Evolutionary conservation across 2,329 filamentous ascomycete species (phyloP), one percentile per base, ranked within the genome.

Genomic region (Fusarium camptoceras): DNA sequence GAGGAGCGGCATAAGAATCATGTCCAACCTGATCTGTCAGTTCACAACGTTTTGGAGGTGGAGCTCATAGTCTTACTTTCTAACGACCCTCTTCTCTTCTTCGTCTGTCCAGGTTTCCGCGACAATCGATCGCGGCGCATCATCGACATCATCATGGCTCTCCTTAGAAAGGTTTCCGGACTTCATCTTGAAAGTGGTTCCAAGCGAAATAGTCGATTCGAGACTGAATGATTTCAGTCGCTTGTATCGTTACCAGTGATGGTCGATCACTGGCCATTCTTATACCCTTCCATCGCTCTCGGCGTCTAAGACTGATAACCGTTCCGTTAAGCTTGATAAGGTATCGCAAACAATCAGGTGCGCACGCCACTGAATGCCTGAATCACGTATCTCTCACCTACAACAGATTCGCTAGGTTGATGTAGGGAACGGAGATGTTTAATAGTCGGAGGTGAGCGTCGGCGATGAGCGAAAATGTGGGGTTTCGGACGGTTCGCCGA

Each of bases 1-100:
- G 1, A 86, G 78, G 1, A 86, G 74, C 0, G 82, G 83, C 41
- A 86, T 80, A 0, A 86, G 79, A 6, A 79, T 78, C 4, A 78
- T 66, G 56, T 86, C 60, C 9, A 73, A 53, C 14, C 66, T 72
- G 8, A 0, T 5, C 9, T 12, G 39, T 72, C 30, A 68, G 39
- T 9, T 41, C 1, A 25, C 4, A 3, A 10, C 4, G 2, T 14
- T 3, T 4, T 6, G 10, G 1, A 10, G 8, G 24, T 15, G 11
- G 6, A n/a, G 9, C 16, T 44, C 2, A 12, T 25, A 6, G 5
- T 24, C 83, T 50, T 49, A 69, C 70, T 73, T 70, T n/a, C 59
- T 49, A 8, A 70, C 15, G 4, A 46, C 43, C 8, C 44, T 37
- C 6, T 50, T 57, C 30, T 71, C 70, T 18, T 72, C 58, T 0